phyloP scores from a whole-genome alignment of 331 rosid genomes.

The Pyracantha coccinea region DNA sequence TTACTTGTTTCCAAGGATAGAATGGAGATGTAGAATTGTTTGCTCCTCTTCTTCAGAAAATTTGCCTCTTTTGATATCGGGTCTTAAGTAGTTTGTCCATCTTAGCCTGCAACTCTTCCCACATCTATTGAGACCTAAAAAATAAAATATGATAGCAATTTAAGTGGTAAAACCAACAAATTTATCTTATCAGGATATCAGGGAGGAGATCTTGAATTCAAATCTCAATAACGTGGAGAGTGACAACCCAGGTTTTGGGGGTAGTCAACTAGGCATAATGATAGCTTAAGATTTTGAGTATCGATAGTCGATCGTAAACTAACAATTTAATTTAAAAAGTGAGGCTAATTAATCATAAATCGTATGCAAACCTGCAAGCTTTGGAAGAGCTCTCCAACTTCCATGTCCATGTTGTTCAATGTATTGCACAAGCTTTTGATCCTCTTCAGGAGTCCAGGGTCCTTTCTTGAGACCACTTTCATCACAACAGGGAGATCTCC shows the following conservation, averaged over 20 bases:
- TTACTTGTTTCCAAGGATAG: slow-evolving; percentile 87
- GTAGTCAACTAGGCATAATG: not conserved
- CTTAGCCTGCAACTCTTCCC: slow-evolving; percentile 86
- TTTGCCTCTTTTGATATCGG: slow-evolving; percentile 81
- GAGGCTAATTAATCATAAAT: not conserved
- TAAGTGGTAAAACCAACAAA: not conserved
- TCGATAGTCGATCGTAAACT: not conserved
- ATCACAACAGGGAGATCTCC: slow-evolving; percentile 63
- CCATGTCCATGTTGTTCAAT: slow-evolving; percentile 76
- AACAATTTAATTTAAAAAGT: not conserved
- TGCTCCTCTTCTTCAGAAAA: slow-evolving; percentile 83
- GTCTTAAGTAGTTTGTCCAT: slow-evolving; percentile 87
- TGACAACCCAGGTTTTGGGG: not conserved
- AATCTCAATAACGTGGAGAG: not conserved
- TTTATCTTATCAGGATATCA: not conserved
- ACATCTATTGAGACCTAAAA: slow-evolving; percentile 71
- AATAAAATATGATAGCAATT: not conserved
- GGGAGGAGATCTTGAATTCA: not conserved
- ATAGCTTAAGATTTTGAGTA: not conserved
- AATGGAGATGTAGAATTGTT: slow-evolving; percentile 77
- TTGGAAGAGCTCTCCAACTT: slow-evolving; percentile 90
- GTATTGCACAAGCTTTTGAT: slow-evolving; percentile 69
- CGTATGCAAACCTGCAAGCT: slow-evolving; percentile 52
- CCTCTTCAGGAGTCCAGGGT: slow-evolving; percentile 91
- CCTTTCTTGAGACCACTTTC: slow-evolving; percentile 86